Conservation (phyloP, 371 early-diverging fungal species). For the Mortierella sp. region DNA sequence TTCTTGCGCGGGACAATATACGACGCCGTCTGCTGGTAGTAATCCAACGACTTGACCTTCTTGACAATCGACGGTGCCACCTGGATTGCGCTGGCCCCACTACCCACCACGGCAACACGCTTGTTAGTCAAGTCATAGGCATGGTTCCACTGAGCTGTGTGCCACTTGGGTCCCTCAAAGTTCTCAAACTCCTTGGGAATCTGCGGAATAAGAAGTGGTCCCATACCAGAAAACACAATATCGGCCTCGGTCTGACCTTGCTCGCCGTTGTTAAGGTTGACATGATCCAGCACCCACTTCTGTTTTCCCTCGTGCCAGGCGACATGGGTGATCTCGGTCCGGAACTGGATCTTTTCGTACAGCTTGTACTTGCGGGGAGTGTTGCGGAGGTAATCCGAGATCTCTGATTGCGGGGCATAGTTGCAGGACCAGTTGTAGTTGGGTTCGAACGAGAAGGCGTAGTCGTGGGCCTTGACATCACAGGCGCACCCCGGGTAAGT, state of each 20-base stretch:
- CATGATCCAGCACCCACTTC: constrained; percentile 60
- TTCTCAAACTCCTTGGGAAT: constrained; percentile 61
- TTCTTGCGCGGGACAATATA: constrained; percentile 56
- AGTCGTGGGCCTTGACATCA: constrained; percentile 68
- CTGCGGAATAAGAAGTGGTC: constrained; percentile 62
- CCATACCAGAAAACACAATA: constrained; percentile 57
- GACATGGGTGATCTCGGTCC: constrained; percentile 58
- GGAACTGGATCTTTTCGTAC: constrained; percentile 58
- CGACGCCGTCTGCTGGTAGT: constrained; percentile 66
- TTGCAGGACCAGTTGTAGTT: constrained; percentile 63
- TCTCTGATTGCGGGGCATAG: constrained; percentile 62
- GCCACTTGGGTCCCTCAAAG: constrained; percentile 60
- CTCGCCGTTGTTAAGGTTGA: constrained; percentile 24
- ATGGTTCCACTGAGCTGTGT: constrained; percentile 63
- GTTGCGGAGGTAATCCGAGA: constrained; percentile 61
- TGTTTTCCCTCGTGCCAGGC: constrained; percentile 60
- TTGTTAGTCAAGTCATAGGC: constrained; percentile 61
- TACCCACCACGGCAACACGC: constrained; percentile 63
- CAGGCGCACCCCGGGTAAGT: constrained; percentile 72
- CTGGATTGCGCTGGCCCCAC: constrained; percentile 67
- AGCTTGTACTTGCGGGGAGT: constrained; percentile 63
- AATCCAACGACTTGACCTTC: constrained; percentile 57
- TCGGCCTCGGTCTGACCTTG: constrained; percentile 19
- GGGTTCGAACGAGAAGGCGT: constrained; percentile 26
- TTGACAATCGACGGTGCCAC: constrained; percentile 61